Evolutionary conservation across 2,329 filamentous ascomycete genomes (phyloP).

Genomic region (Xenosphaeropsis pyriputrescens): DNA sequence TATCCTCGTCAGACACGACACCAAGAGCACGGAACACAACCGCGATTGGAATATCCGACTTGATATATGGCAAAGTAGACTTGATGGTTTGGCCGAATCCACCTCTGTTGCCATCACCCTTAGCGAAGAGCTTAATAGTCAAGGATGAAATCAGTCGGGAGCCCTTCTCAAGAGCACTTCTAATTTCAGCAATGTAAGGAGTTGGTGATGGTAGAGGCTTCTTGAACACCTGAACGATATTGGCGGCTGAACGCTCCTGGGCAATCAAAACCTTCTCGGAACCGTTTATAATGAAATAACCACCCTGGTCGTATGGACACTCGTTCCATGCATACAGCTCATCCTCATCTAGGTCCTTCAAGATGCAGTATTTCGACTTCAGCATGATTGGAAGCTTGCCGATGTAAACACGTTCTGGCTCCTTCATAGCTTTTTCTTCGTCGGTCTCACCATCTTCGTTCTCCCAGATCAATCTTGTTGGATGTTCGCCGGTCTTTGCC

Average conservation of each 20-base stretch:
- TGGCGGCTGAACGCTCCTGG: slow-evolving; percentile 92
- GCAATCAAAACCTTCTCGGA: slow-evolving; percentile 98
- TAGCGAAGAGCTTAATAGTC: slow-evolving; percentile 78
- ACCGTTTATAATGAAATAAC: slow-evolving; percentile 98
- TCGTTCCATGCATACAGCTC: slow-evolving; percentile 86
- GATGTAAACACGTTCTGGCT: slow-evolving; percentile 56
- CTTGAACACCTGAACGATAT: slow-evolving; percentile 98
- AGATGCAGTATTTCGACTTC: slow-evolving; percentile 87
- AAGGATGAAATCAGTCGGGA: slow-evolving; percentile 88
- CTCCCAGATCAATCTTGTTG: slow-evolving; percentile 45
- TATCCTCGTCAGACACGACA: slow-evolving; percentile 94
- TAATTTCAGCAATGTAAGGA: slow-evolving; percentile 87
- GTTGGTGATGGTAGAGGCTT: slow-evolving; percentile 88
- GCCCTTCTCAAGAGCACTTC: slow-evolving; percentile 91
- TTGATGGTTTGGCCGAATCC: slow-evolving; percentile 80
- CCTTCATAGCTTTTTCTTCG: slow-evolving; percentile 31
- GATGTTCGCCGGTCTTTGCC: slow-evolving; percentile 37
- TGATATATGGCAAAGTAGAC: slow-evolving; percentile 85
- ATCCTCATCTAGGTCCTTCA: slow-evolving; percentile 72
- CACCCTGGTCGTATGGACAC: slow-evolving; percentile 95
- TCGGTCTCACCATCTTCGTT: slow-evolving; percentile 25
- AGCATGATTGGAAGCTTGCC: slow-evolving; percentile 97
- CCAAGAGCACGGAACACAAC: slow-evolving; percentile 93
- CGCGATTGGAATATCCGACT: slow-evolving; percentile 81
- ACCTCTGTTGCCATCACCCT: slow-evolving; percentile 66